Percentiles rank a stretch among this genome's conserved stretches.
These are phyloP conservation scores for Cubamyces sp. DNA, from an alignment of 768 basidiomycete genomes.

Conservation along the genomic window DNA sequence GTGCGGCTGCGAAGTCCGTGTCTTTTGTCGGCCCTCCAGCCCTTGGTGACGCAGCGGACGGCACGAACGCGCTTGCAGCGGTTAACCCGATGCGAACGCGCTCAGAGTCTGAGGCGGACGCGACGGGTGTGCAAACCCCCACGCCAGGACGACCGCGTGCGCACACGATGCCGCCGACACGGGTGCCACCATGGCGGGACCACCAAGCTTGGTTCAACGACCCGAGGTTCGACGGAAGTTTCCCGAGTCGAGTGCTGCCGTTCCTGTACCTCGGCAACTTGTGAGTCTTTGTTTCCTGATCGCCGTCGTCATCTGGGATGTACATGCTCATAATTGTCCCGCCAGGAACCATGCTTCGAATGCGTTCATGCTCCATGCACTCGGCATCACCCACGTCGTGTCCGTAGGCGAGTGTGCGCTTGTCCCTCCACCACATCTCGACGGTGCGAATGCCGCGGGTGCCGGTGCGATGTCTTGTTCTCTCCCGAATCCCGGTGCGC, in stretches of 20 bases:
- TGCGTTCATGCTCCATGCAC: constrained; percentile 92
- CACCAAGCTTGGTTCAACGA: constrained; percentile 97
- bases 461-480: constrained; percentile 13
- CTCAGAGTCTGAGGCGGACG: constrained; percentile 20
- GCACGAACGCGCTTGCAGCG: constrained; percentile 2
- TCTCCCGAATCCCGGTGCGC: constrained; percentile 33
- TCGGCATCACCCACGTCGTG: constrained; percentile 96
- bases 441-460: constrained; percentile 5
- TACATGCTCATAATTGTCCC: constrained; percentile 7
- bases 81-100: constrained; percentile 22
- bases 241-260: constrained; percentile 90
- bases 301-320: constrained; percentile 1
- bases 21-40: constrained; percentile 24
- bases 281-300: constrained; percentile 53
- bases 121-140: constrained; percentile 2
- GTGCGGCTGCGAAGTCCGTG: constrained; percentile 23
- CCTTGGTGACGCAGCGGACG: constrained; percentile 1
- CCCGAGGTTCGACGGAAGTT: constrained; percentile 90
- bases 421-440: constrained; percentile 67
- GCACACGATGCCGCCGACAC: constrained; percentile 68
- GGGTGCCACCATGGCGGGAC: constrained; percentile 43
- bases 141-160: constrained; percentile 60
- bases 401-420: constrained; percentile 96
- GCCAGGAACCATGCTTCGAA: constrained; percentile 89
- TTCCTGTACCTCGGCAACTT: constrained; percentile 94